These are phyloP conservation scores for Aplosporella prunicola DNA, from an alignment of 2,329 filamentous ascomycete genomes.

Conservation along the genomic window DNA sequence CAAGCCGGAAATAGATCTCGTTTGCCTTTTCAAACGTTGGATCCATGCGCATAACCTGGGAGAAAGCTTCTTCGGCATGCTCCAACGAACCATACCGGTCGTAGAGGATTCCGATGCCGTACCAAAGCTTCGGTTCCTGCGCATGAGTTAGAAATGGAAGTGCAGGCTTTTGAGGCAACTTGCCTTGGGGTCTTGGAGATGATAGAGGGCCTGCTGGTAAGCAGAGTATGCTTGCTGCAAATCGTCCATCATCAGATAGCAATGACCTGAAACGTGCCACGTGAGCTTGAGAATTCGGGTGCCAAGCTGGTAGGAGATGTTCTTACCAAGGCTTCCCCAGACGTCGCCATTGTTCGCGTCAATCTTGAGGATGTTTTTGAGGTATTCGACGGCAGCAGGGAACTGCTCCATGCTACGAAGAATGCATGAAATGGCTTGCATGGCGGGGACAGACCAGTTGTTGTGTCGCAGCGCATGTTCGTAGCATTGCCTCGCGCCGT, in stretches of 20 bases:
- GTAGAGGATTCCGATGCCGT: conserved; percentile 95
- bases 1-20: conserved; percentile 95
- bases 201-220: conserved; percentile 90
- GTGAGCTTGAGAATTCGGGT: conserved; percentile 12
- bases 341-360: conserved; percentile 87
- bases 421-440: conserved; percentile 90
- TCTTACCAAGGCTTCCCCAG: conserved; percentile 87
- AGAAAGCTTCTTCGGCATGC: conserved; percentile 96
- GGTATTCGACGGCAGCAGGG: conserved; percentile 84
- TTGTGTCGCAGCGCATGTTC: conserved; percentile 85
- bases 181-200: conserved; percentile 78
- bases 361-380: conserved; percentile 82
- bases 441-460: conserved; percentile 75
- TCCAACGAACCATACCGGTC: conserved; percentile 94
- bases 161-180: background rate
- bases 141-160: background rate
- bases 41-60: conserved; percentile 97
- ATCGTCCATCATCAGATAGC: conserved; percentile 98
- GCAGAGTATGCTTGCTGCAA: conserved; percentile 93
- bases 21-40: conserved; percentile 97
- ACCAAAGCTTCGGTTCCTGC: conserved; percentile 94
- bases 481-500: conserved; percentile 83
- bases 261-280: conserved; percentile 58
- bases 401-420: conserved; percentile 89
- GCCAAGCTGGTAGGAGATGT: conserved; percentile 8